Evolutionary conservation across 2,329 filamentous ascomycete species (phyloP).

Genomic region (Talaromyces sp.): DNA sequence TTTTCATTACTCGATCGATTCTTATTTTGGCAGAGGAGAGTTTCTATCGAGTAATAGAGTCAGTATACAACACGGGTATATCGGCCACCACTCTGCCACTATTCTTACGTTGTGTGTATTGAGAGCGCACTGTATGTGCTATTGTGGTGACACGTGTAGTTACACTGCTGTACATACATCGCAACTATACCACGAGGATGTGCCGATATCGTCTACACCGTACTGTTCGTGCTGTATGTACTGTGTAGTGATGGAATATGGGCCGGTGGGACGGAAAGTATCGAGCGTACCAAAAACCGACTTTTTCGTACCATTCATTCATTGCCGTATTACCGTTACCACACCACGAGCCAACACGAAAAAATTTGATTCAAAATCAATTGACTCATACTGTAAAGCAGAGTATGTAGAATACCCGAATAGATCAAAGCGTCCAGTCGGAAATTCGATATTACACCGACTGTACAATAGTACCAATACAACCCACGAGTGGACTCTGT

Average conservation of each 20-base stretch:
- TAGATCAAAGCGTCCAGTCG: background rate
- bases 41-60: conserved; percentile 16
- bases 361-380: too few species aligned
- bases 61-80: background rate
- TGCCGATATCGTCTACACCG: conserved; percentile 1
- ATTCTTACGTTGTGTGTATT: background rate
- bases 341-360: background rate
- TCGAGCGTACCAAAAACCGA: conserved; percentile 1
- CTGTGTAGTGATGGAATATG: background rate
- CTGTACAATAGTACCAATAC: background rate
- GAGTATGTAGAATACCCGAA: too few species aligned
- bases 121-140: background rate
- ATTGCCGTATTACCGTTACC: background rate
- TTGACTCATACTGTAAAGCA: too few species aligned
- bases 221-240: too few species aligned
- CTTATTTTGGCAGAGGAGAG: background rate
- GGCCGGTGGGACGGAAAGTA: conserved; percentile 4
- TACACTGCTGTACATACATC: background rate
- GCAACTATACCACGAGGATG: background rate
- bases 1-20: conserved; percentile 16
- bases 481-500: background rate
- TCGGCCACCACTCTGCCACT: background rate
- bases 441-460: background rate
- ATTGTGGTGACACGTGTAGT: background rate
- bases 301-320: background rate